These are phyloP conservation scores for Cercospora sp. DNA, from an alignment of 2,329 filamentous ascomycete species.

Conservation along the genomic window DNA sequence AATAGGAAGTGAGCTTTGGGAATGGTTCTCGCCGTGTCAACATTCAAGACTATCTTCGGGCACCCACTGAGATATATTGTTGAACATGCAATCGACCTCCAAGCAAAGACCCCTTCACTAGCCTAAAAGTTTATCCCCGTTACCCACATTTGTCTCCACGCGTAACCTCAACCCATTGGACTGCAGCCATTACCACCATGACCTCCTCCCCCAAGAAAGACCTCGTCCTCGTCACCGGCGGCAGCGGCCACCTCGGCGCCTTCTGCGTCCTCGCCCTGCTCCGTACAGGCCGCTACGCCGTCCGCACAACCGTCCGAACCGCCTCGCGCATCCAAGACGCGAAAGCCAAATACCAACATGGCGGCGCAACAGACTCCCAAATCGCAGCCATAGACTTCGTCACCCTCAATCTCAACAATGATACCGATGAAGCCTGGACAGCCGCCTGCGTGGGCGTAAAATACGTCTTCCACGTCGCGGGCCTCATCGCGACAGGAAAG, in stretches of 20 bases:
- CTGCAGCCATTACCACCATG: conserved; percentile 2
- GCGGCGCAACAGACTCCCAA: conserved; percentile 17
- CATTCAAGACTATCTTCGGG: too few species aligned
- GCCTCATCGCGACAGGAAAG: conserved; percentile 23
- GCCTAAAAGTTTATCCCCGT: not conserved
- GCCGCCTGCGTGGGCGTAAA: conserved; percentile 16
- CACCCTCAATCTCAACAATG: conserved; percentile 17
- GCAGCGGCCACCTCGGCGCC: conserved; percentile 18
- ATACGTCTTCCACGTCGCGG: conserved; percentile 22
- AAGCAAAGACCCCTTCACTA: not conserved
- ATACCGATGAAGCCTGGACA: conserved; percentile 19
- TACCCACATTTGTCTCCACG: not conserved
- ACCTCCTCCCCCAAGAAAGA: conserved; percentile 3
- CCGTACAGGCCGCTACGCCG: conserved; percentile 12
- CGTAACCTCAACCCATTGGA: not conserved
- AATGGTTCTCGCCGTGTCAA: too few species aligned
- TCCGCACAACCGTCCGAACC: conserved; percentile 22
- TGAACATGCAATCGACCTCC: too few species aligned
- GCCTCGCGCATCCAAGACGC: conserved; percentile 17
- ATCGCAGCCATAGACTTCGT: conserved; percentile 19
- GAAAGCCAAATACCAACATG: conserved; percentile 15
- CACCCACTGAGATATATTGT: too few species aligned
- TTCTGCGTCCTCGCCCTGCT: conserved; percentile 21
- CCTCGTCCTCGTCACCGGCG: conserved; percentile 20
- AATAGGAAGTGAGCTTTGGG: too few species aligned